Evolutionary conservation across 2,329 filamentous ascomycete genomes (phyloP), one percentile per base, ranked within the genome.

Genomic region (Reticulascus tulasneorum): DNA sequence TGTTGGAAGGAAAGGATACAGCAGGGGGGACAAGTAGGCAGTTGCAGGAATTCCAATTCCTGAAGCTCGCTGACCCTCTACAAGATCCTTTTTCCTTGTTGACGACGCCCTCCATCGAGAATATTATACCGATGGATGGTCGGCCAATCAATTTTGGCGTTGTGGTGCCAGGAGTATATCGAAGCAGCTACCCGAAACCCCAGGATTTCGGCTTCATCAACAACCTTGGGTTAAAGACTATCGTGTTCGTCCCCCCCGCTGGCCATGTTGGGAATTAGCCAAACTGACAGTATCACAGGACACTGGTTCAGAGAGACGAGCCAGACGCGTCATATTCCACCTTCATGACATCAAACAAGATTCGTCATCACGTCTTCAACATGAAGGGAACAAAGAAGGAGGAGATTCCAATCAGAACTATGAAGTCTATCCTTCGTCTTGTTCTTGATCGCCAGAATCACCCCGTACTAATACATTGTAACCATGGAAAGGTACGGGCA

Each of bases 331-430:
- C 67, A 1, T 75, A 78, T 34, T 54, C 66, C 16, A 54, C 62
- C 4, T 95, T 93, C 54, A 75, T 94, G 48, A 55, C 68, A 23
- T 59, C 66, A 6, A 78, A 84, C 47, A 71, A 71, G 43, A 91
- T 95, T 52, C 72, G 72, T 28, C 87, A 94, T 49, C 67, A 80
- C 46, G 71, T 86, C 26, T 83, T 94, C 52, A 75, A 82, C 47
- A 85, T 96, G 69, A 77, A 82, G 44, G 84, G 89, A n/a, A 95
- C 94, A 47, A 95, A 96, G 61, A 89, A 90, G 49, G 71, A 82
- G 36, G 72, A 73, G 8, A 87, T 87, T 23, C 76, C 84, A 1
- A 55, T 77, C 7, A 60, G 69, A 28, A 78, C 80, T 18, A 87
- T 95, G 73, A 72, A 75, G 44, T 66, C 76, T 7, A 87, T 91